Evolutionary conservation across 1,284 basidiomycete species (phyloP), one percentile per base, ranked within the genome.

Genomic region (Moesziomyces antarcticus): DNA sequence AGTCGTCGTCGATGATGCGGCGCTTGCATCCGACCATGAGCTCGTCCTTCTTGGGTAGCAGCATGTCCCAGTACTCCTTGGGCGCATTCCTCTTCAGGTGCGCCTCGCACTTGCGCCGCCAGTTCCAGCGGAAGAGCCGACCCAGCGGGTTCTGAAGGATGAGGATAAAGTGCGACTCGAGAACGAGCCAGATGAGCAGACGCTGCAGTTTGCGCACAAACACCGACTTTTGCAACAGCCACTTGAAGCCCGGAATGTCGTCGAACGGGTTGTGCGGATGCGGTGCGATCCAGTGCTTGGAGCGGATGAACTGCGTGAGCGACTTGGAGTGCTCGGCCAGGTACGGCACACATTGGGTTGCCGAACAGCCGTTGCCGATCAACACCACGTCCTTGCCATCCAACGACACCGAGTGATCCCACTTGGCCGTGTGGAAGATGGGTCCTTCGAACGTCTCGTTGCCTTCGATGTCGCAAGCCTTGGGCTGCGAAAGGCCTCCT

Each of bases 351-450:
- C 80, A 78, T 41, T 82, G 80, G 20, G 79, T 80, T 13, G 79
- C 80, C 0, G 73, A 75, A 62, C 80, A 82, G 13, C 82, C 82
- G 46, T 83, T 83, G 44, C 82, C 82, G 5, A 85, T 72, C 16
- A 85, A 69, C 18, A 83, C 73, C 14, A 85, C 83, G 41, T 82
- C 67, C 61, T 85, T 85, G 53, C 77, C 75, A 43, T 73, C 74
- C 37, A 84, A 47, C 27, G 80, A 64, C 35, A 85, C 77, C 18
- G 62, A 64, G 40, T 81, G 78, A 51, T 84, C 80, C 84, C 84
- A 85, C 5, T 79, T 66, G 0, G 83, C 83, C 27, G 82, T 82
- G 62, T 85, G 84, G 70, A 85, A 85, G 54, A 78, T 61, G 7
- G 78, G 54, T 2, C 78, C 80, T 18, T 77, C 55, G 56, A 85